Conservation (phyloP, 2,329 filamentous ascomycete genomes). For the Penicillium glabrum region DNA sequence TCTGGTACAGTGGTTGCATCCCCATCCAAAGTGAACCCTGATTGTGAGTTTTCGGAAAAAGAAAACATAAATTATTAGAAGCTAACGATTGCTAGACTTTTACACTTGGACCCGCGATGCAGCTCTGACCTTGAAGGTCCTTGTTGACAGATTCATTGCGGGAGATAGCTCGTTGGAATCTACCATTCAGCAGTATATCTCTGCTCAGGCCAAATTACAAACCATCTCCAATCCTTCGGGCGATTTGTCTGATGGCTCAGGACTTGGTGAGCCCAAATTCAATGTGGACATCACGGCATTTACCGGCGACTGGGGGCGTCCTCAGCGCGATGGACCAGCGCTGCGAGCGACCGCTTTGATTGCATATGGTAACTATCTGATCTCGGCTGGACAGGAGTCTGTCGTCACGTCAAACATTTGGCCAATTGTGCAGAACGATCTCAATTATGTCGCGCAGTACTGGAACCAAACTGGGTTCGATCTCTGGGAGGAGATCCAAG, state of each 20-base stretch:
- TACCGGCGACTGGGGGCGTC: conserved; percentile 69
- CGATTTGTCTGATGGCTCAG: conserved; percentile 41
- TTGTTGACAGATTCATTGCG: conserved; percentile 66
- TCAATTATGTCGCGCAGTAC: conserved; percentile 62
- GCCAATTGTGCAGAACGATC: conserved; percentile 74
- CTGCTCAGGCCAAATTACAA: conserved; percentile 66
- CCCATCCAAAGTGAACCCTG: conserved; percentile 53
- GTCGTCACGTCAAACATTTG: conserved; percentile 61
- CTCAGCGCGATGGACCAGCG: conserved; percentile 77
- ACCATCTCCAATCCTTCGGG: conserved; percentile 69
- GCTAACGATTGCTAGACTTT: conserved; percentile 55
- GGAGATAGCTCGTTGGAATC: conserved; percentile 61
- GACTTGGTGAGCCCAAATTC: conserved; percentile 73
- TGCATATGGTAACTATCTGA: conserved; percentile 69
- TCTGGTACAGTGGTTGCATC: conserved; percentile 56
- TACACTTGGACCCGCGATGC: conserved; percentile 79
- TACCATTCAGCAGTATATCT: conserved; percentile 67
- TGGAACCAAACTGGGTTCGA: conserved; percentile 63
- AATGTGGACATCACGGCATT: conserved; percentile 64
- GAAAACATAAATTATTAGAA: not conserved
- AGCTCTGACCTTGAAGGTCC: conserved; percentile 67
- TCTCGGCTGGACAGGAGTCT: conserved; percentile 34
- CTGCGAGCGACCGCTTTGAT: conserved; percentile 73
- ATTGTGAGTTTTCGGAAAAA: conserved; percentile 52
- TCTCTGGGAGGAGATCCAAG: conserved; percentile 78